These are phyloP conservation scores for Aspergillus sergii DNA, from an alignment of 2,329 filamentous ascomycete genomes.

Conservation along the genomic window DNA sequence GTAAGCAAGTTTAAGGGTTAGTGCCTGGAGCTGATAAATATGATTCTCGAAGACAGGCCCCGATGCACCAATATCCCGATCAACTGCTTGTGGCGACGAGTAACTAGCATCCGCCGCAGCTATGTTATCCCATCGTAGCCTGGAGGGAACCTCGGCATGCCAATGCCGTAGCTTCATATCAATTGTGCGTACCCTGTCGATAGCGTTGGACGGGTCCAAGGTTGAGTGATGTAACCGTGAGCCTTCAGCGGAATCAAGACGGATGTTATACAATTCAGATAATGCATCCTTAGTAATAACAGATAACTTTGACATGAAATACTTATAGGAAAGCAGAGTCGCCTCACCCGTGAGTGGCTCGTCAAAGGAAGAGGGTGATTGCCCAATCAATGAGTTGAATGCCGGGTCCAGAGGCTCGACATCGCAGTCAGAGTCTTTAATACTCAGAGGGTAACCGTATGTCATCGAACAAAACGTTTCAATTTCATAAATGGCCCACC, in stretches of 20 bases:
- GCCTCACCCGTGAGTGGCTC: conserved; percentile 11
- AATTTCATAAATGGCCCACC: conserved; percentile 48
- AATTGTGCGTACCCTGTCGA: conserved; percentile 9
- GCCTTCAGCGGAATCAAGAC: neutral
- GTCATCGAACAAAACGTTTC: conserved; percentile 46
- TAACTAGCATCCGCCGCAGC: conserved; percentile 7
- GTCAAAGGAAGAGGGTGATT: conserved; percentile 15
- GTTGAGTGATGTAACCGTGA: neutral
- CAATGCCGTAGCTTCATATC: conserved; percentile 17
- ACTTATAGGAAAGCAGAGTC: conserved; percentile 27
- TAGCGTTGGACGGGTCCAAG: conserved; percentile 4
- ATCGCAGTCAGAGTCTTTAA: conserved; percentile 36
- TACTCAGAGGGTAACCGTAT: conserved; percentile 42
- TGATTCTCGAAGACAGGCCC: conserved; percentile 27
- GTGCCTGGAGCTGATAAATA: conserved; percentile 35
- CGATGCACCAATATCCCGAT: conserved; percentile 26
- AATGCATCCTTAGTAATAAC: conserved; percentile 20
- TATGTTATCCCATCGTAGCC: conserved; percentile 5
- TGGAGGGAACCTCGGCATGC: conserved; percentile 19
- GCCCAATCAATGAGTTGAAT: conserved; percentile 11
- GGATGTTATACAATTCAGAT: conserved; percentile 23
- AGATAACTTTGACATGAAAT: conserved; percentile 28
- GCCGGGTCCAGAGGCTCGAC: conserved; percentile 33
- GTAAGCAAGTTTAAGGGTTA: conserved; percentile 36
- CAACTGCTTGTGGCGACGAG: conserved; percentile 22